Evolutionary conservation across 352 stramenopile genomes (phyloP), one percentile per base, ranked within the genome.

Genomic region (Vaucheria bursata): DNA sequence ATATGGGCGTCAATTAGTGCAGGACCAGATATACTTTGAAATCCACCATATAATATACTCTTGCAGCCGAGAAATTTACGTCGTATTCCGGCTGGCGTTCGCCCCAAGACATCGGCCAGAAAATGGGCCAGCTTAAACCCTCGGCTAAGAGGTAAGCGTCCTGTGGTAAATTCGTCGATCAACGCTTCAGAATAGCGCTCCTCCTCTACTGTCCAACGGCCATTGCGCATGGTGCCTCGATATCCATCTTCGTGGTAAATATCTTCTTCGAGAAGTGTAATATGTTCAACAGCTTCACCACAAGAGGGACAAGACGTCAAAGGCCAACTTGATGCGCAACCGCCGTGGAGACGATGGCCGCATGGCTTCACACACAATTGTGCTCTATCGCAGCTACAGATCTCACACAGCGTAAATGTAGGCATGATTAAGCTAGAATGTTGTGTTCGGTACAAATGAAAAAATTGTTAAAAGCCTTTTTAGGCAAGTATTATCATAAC

Each of bases 141-240:
- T 2, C 2, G 7, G 2, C 2, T 31, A 31, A 68, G 8, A 31
- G 37, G 53, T 2, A 68, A 34, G 2, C 53, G 53, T 2, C 53
- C 53, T 2, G 53, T 34, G 2, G 8, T 7, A 7, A 68, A 68
- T 2, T 68, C 53, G 31, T 68, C 53, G 8, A 68, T 68, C 8
- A 68, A 7, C 2, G 53, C 53, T 2, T 68, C 53, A 34, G 53
- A 31, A 7, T 8, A 68, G 2, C 53, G 53, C 53, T 68, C 53
- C 8, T 68, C 53, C 53, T 68, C 53, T 34, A 68, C 6, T 7
- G 53, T 68, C 53, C 53, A 68, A 34, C 53, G 53, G 2, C 53
- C 53, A 34, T 68, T 31, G 2, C 53, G 2, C 2, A 68, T 2
- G 53, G 31, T 68, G 53, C 6, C 6, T 2, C 2, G 31, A 68